Base-by-base conservation (phyloP, 495 filamentous ascomycete genomes). In the Bathelium albidoporum region DNA sequence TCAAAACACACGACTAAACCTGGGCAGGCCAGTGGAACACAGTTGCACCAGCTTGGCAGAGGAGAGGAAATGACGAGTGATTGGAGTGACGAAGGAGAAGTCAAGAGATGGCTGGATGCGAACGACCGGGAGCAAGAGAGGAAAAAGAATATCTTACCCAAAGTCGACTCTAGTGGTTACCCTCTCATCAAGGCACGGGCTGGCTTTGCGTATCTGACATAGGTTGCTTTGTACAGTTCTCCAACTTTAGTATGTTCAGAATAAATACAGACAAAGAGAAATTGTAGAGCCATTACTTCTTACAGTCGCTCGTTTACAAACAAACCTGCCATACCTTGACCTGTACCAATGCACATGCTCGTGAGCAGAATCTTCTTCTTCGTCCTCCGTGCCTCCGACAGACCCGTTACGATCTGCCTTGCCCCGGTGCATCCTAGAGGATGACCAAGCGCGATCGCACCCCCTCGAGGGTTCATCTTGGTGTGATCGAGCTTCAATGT, bases 361-460 rank as follows among this genome's bases (percentile, higher is more conserved):
- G 75, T 77, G 59, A 77, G 62, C 61, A 77, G 62, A 49, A 77
- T 70, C 69, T 75, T 76, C 66, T 73, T 73, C 70, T 74, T 74
- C 65, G 70, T 69, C 80, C 73, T 80, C 78, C 73, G 88, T 68
- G 81, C 83, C 75, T 89, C 87, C 24, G 80, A 82, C 69, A 96
- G 72, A 52, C 95, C 73, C 32, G 89, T 91, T 60, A 83, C 86
- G 59, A 90, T 77, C 82, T 93, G 86, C 64, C 92, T 79, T 53
- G 89, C 89, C 52, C 92, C 92, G 20, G 92, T 97, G 59, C 89
- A 90, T 49, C 92, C 92, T n/a, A 96, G 82, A 59, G 92, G 92
- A 73, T 97, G 92, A 22, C 92, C 92, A 28, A 97, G 80, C 59
- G 92, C 92, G 74, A 97, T 96, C 20, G 92, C 91, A 65, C 92